Evolutionary conservation across 306 rosid genomes (phyloP), one percentile per base, ranked within the genome.

Genomic region (Vigna radiata): DNA sequence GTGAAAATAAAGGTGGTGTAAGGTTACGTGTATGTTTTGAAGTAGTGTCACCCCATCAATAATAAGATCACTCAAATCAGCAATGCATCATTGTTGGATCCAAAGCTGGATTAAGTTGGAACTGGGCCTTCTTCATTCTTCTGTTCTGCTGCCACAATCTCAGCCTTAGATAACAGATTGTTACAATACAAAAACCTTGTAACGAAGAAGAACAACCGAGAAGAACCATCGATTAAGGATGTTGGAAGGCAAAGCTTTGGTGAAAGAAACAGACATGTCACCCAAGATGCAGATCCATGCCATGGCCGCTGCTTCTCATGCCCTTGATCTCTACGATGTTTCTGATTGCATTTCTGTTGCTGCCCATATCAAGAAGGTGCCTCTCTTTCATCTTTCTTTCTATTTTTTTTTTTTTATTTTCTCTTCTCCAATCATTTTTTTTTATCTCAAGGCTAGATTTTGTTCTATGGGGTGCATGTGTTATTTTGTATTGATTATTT

Each of bases 221-320:
- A 19, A 19, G 21, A 19, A 19, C 21, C 21, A 19, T 19, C 33
- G 27, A 54, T 67, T 3, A 41, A 82, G 85, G 60, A 93, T 93
- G 98, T 75, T 91, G 92, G 98, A 93, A 86, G 98, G 97, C 63
- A 93, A 89, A 73, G 93, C 76, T 79, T 48, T 4, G 64, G 62
- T 93, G 36, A 86, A 87, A 81, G 92, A 93, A 83, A 81, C 93
- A 29, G 93, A 93, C 80, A 93, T 93, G 97, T 75, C 89, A 1
- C 76, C 68, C 53, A 91, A 88, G 83, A 89, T 93, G 97, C 91
- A 88, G 88, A 81, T 70, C 58, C 92, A 91, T 62, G 97, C 93
- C 83, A 91, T 87, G 98, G 86, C 96, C 71, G 91, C 77, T 87
- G 98, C 98, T 79, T 91, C 93, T 78, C 84, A 82, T 11, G 98